These are phyloP conservation scores for Tausonia pullulans DNA, from an alignment of 1,284 basidiomycete genomes.

Conservation along the genomic window DNA sequence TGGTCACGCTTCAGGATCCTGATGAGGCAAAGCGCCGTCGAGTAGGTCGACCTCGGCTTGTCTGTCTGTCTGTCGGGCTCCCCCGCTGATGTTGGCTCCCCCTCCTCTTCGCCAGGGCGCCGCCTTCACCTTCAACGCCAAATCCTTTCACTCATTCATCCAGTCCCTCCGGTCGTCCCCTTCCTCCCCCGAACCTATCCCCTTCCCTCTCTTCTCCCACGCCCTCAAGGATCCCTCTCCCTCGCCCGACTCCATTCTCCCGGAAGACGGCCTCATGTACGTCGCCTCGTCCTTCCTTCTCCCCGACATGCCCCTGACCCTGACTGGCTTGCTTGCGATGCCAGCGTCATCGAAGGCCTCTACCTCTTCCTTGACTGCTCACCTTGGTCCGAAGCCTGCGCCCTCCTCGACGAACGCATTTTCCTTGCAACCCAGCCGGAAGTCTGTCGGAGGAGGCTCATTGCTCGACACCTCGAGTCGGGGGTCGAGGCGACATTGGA, in stretches of 20 bases:
- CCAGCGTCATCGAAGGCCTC: slow-evolving; percentile 60
- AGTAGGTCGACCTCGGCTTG: slow-evolving; percentile 54
- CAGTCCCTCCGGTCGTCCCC: slow-evolving; percentile 54
- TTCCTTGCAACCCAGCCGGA: slow-evolving; percentile 54
- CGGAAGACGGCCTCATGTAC: slow-evolving; percentile 53
- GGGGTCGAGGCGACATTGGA: slow-evolving; percentile 22
- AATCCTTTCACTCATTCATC: slow-evolving; percentile 60
- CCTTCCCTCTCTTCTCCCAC: slow-evolving; percentile 39
- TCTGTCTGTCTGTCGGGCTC: slow-evolving; percentile 44
- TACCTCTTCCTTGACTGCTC: slow-evolving; percentile 60
- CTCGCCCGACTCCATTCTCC: slow-evolving; percentile 43
- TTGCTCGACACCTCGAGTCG: slow-evolving; percentile 37
- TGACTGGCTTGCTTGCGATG: no score
- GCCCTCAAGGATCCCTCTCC: slow-evolving; percentile 40
- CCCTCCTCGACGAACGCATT: slow-evolving; percentile 64
- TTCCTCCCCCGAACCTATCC: slow-evolving; percentile 25
- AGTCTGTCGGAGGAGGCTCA: slow-evolving; percentile 53
- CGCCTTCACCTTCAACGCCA: slow-evolving; percentile 37
- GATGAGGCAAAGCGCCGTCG: slow-evolving; percentile 55
- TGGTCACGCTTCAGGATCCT: slow-evolving; percentile 36
- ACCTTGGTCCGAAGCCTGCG: slow-evolving; percentile 60
- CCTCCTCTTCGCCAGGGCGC: slow-evolving; percentile 28
- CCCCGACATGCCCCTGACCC: no score
- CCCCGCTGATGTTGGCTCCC: not conserved
- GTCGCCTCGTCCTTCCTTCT: no score